Conservation (phyloP, 2,329 filamentous ascomycete species). For the Cercospora citrullina region DNA sequence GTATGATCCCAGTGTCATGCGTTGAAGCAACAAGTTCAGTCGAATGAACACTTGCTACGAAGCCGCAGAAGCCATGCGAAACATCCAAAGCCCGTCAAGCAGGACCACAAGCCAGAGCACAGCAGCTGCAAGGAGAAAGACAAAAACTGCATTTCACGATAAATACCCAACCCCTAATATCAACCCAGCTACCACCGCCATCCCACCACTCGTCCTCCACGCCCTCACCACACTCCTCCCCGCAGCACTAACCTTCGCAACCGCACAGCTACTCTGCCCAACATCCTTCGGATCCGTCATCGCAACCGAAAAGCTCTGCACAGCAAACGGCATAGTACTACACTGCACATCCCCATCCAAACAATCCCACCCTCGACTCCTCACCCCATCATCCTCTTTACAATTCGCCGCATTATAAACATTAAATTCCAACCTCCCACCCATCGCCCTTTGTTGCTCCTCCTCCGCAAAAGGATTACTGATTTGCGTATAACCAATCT, state of each 20-base stretch:
- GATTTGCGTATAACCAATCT: slow-evolving; percentile 17
- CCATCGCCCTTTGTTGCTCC: background rate
- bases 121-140: background rate
- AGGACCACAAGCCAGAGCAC: background rate
- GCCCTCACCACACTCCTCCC: background rate
- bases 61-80: background rate
- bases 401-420: slow-evolving; percentile 17
- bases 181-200: background rate
- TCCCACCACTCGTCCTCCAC: background rate
- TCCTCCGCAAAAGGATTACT: slow-evolving; percentile 13
- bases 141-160: background rate
- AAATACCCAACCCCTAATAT: background rate
- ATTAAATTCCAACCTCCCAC: slow-evolving; percentile 15
- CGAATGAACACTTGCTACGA: background rate
- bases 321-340: slow-evolving; percentile 12
- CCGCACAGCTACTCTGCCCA: slow-evolving; percentile 16
- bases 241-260: slow-evolving; percentile 10
- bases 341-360: slow-evolving; percentile 11
- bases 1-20: background rate
- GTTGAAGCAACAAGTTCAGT: background rate
- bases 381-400: slow-evolving; percentile 8
- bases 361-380: slow-evolving; percentile 16
- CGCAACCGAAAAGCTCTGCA: slow-evolving; percentile 19
- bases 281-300: slow-evolving; percentile 22
- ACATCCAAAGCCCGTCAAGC: background rate